These are phyloP conservation scores for Eimeria maxima DNA, from an alignment of 169 alveolate genomes.

Conservation along the genomic window DNA sequence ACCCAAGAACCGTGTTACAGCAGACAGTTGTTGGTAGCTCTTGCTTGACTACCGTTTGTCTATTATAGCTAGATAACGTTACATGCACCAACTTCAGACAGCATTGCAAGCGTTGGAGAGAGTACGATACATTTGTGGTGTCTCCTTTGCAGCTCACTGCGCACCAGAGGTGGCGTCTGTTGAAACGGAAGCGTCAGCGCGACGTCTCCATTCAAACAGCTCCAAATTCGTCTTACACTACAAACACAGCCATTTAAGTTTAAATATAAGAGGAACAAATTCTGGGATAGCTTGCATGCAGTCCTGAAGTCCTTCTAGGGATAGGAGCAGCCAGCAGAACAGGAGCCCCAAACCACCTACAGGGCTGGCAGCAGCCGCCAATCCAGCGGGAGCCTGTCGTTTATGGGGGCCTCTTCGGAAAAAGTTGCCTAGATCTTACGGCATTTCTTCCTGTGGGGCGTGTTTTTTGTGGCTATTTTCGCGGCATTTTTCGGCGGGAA, in stretches of 20 bases:
- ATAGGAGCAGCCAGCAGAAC: background rate
- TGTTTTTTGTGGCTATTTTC: conserved; percentile 24
- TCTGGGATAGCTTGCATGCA: background rate
- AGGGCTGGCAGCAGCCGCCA: conserved; percentile 30
- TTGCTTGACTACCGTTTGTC: too few species aligned
- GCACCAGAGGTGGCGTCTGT: background rate
- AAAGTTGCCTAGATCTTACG: background rate
- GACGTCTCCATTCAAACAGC: background rate
- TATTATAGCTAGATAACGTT: too few species aligned
- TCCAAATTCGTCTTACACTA: background rate
- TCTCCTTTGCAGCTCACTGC: background rate
- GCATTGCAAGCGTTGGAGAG: too few species aligned
- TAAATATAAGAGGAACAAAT: background rate
- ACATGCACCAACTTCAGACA: too few species aligned
- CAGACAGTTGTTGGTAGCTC: too few species aligned
- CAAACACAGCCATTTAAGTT: background rate
- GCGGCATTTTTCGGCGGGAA: conserved; percentile 12
- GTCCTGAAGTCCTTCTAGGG: background rate
- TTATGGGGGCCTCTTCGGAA: conserved; percentile 11
- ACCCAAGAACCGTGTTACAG: background rate
- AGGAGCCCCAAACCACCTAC: conserved; percentile 10
- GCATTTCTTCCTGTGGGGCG: conserved; percentile 46
- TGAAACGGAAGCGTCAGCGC: background rate
- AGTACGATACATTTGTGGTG: too few species aligned
- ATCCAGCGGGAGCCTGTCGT: conserved; percentile 33